Percentiles rank a stretch among this genome's conserved stretches.
These are phyloP conservation scores for Alternaria brassicicola DNA, from an alignment of 2,329 filamentous ascomycete genomes.

Conservation along the genomic window DNA sequence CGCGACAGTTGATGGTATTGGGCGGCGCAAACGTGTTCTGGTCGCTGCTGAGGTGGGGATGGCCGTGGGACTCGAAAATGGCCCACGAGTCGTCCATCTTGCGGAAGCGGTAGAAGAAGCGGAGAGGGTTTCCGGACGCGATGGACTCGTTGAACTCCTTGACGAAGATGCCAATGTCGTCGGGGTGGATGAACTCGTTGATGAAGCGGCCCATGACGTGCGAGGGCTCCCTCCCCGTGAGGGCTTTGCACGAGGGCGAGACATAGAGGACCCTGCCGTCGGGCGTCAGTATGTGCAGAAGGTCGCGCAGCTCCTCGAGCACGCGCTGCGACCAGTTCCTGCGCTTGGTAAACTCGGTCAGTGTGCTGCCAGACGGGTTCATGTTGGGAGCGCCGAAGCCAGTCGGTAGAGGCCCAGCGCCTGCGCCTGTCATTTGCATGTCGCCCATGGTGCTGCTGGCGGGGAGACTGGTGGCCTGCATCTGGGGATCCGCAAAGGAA, in stretches of 20 bases:
- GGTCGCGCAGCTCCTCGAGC: constrained; percentile 86
- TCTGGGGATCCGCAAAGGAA: constrained; percentile 33
- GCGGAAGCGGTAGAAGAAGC: constrained; percentile 84
- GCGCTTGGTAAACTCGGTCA: constrained; percentile 70
- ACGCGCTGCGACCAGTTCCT: constrained; percentile 87
- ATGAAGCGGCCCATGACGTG: constrained; percentile 78
- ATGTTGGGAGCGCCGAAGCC: constrained; percentile 57
- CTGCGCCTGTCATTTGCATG: constrained; percentile 52
- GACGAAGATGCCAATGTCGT: constrained; percentile 82
- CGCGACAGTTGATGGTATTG: constrained; percentile 71
- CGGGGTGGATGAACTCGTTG: constrained; percentile 81
- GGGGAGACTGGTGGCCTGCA: constrained; percentile 33
- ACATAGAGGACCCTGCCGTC: constrained; percentile 84
- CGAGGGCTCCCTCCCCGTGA: constrained; percentile 76
- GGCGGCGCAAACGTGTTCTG: constrained; percentile 68
- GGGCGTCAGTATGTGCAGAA: constrained; percentile 84
- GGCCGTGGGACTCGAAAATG: constrained; percentile 91
- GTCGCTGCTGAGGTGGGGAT: constrained; percentile 81
- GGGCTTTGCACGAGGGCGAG: constrained; percentile 74
- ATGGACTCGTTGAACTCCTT: constrained; percentile 90
- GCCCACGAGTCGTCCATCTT: constrained; percentile 74
- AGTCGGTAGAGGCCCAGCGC: constrained; percentile 62
- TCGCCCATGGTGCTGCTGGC: constrained; percentile 37
- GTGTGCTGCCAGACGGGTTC: constrained; percentile 58
- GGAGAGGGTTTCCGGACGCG: constrained; percentile 76